A percentile compares a stretch with the other conserved stretches of the same genome.
These are phyloP conservation scores for Saitozyma sp. DNA, from an alignment of 768 basidiomycete genomes.

Conservation along the genomic window DNA sequence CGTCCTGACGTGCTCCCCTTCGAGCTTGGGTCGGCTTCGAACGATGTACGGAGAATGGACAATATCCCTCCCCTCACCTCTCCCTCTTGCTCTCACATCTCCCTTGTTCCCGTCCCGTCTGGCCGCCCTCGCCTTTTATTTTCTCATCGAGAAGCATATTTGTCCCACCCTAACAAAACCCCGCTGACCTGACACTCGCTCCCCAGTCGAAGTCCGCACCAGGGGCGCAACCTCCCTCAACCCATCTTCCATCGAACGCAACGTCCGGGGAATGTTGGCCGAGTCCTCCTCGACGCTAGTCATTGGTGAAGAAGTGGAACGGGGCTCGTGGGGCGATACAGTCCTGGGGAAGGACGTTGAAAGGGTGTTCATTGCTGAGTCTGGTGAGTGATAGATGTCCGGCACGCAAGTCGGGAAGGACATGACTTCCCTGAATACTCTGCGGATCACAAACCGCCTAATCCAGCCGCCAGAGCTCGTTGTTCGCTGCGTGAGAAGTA, in stretches of 20 bases:
- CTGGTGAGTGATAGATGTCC: constrained; percentile 44
- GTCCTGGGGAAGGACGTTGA: constrained; percentile 75
- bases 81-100: no score
- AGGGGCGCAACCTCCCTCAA: no score
- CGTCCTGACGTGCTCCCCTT: no score
- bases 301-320: constrained; percentile 66
- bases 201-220: constrained; percentile 65
- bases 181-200: neutral
- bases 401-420: neutral
- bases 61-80: no score
- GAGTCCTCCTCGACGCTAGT: constrained; percentile 58
- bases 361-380: constrained; percentile 67
- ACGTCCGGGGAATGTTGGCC: constrained; percentile 38
- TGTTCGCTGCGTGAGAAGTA: neutral
- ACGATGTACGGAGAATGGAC: no score
- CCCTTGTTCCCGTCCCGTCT: no score
- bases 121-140: no score
- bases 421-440: neutral
- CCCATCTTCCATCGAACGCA: no score
- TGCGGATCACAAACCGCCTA: no score
- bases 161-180: neutral
- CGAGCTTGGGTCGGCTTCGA: no score
- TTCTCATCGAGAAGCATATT: no score
- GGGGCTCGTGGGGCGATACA: constrained; percentile 74
- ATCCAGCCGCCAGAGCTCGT: neutral